These are phyloP conservation scores for Eucalyptus erythrocorys DNA, from an alignment of 345 rosid genomes.

Conservation along the genomic window DNA sequence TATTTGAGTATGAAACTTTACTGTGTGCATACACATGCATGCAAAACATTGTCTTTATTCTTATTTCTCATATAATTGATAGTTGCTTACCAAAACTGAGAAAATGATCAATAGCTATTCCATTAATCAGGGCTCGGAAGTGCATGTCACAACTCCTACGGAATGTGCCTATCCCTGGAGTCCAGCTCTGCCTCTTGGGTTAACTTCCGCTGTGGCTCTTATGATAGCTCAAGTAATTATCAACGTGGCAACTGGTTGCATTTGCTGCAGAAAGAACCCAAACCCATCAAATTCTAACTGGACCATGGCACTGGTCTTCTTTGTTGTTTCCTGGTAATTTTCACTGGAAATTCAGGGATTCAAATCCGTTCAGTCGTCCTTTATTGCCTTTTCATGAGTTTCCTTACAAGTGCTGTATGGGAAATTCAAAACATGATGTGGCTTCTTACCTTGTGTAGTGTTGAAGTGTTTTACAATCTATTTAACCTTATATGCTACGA, in stretches of 20 bases:
- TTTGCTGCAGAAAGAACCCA: conserved; percentile 61
- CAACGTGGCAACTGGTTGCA: conserved; percentile 55
- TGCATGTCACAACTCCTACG: conserved; percentile 21
- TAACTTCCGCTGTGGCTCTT: conserved; percentile 56
- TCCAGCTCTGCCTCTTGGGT: conserved; percentile 62
- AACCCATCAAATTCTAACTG: conserved; percentile 47
- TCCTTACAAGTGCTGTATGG: background rate
- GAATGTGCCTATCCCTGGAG: conserved; percentile 62
- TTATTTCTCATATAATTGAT: background rate
- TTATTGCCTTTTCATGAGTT: background rate
- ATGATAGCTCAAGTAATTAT: conserved; percentile 53
- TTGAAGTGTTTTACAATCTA: background rate
- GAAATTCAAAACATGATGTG: background rate
- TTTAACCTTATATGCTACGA: background rate
- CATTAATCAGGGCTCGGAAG: conserved; percentile 50
- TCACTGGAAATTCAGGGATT: background rate
- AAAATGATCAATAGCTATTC: background rate
- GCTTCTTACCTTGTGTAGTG: background rate
- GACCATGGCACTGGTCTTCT: conserved; percentile 55
- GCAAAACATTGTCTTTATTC: background rate
- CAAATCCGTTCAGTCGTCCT: background rate
- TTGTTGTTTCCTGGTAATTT: conserved; percentile 67
- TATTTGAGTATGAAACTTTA: background rate
- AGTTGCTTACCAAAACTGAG: background rate
- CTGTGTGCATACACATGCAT: background rate